Base-by-base conservation (phyloP, 2,329 filamentous ascomycete species). In the Coniella lustricola region DNA sequence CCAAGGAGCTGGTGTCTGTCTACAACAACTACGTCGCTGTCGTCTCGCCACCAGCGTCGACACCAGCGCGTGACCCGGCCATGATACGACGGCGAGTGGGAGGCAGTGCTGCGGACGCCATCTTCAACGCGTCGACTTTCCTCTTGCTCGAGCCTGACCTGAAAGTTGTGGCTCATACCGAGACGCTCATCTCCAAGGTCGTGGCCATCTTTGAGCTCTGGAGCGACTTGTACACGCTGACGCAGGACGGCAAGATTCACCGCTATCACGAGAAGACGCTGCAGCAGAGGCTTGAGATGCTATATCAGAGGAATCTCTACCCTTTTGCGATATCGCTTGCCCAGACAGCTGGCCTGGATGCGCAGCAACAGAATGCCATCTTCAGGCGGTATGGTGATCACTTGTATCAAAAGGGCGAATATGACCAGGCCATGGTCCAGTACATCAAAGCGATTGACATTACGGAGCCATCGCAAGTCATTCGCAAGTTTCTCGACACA, bases 371-470 rank as follows among this genome's bases (percentile, higher is more conserved):
- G 59, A 96, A 94, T 59, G 74, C 87, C 50, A 98, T 98, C 50
- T 94, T 91, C 61, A 83, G 91, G 50, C 90, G 85, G 62, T 97
- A 95, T 64, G 93, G 91, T 12, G 93, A 98, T 63, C 87, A 91
- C 60, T 68, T 97, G 3, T 97, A 98, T 60, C 88, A 94, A 56
- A 95, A 95, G 60, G 89, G 87, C 4, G 90, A 96, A 61, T 98
- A 91, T 61, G 93, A 98, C 61, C 93, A 87, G 7, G 90, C 94
- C n/a, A 98, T 98, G 94, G 85, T 94, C 59, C 93, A 97, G 64
- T 98, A 98, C 62, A 82, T 98, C 54, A 86, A 89, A 57, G 91
- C 94, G 0, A 96, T 98, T 51, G 90, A 96, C 62, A 93, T 88
- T 51, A 97, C 91, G 0, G 91, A 97, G 60, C 91, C 91, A 7